Percentiles rank a stretch among this genome's conserved stretches.
Evolutionary conservation across 225 moss, liverwort and hornwort genomes (phyloP).

Genomic region (Antitrichia curtipendula): DNA sequence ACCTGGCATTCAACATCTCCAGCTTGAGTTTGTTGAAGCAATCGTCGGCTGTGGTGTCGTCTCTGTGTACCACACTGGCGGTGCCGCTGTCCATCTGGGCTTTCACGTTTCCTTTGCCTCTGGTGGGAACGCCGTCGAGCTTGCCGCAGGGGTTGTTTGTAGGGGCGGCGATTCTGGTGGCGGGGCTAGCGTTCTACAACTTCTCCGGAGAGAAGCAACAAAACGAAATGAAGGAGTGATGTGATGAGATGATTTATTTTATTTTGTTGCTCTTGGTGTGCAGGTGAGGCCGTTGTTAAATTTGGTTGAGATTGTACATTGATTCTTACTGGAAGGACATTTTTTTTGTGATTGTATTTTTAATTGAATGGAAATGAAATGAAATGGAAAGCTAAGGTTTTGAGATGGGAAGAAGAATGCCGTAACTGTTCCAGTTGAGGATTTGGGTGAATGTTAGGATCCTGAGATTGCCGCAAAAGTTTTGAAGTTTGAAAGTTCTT

Average conservation of each 20-base stretch:
- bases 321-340: not conserved
- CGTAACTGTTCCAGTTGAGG: no score
- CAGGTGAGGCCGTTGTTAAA: not conserved
- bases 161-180: not conserved
- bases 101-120: not conserved
- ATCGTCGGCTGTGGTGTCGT: not conserved
- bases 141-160: not conserved
- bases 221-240: not conserved
- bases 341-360: not conserved
- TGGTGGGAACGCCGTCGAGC: not conserved
- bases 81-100: conserved; percentile 9
- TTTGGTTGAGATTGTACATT: not conserved
- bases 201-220: not conserved
- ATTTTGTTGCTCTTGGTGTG: not conserved
- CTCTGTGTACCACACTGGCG: not conserved
- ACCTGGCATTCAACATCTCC: not conserved
- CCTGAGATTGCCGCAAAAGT: not conserved
- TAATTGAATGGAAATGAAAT: not conserved
- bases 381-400: not conserved
- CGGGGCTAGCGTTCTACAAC: not conserved
- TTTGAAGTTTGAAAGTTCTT: not conserved
- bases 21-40: conserved; percentile 2
- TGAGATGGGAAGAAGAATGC: not conserved
- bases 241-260: not conserved
- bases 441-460: not conserved